A percentile compares a stretch with the other conserved stretches of the same genome.
These are phyloP conservation scores for Chytridiales sp. DNA, from an alignment of 371 early-diverging fungal genomes.

Conservation along the genomic window DNA sequence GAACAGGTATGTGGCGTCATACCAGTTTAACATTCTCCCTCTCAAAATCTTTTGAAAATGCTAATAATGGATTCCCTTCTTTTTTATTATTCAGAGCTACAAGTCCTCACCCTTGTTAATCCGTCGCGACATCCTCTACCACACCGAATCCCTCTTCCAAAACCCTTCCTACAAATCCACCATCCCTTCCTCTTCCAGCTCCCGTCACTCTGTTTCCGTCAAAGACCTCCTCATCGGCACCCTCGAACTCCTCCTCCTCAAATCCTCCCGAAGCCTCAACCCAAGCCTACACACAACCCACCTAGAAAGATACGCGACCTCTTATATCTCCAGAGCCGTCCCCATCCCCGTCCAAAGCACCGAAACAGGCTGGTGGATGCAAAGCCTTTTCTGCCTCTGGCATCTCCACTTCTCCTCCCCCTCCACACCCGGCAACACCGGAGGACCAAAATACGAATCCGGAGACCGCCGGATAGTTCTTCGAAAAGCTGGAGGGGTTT, in stretches of 20 bases:
- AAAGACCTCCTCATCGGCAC: slow-evolving; percentile 7
- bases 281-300: not conserved
- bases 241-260: slow-evolving; percentile 9
- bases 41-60: not conserved
- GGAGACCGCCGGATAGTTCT: too few species aligned
- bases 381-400: slow-evolving; percentile 3
- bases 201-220: not conserved
- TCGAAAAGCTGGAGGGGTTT: slow-evolving; percentile 1
- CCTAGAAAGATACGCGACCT: not conserved
- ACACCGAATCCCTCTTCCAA: slow-evolving; percentile 6
- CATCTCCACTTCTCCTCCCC: not conserved
- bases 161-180: not conserved
- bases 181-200: not conserved
- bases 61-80: not conserved
- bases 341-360: not conserved
- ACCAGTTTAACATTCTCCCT: too few species aligned
- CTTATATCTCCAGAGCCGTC: not conserved
- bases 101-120: slow-evolving; percentile 6
- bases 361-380: not conserved
- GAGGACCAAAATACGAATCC: not conserved
- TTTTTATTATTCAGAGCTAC: not conserved
- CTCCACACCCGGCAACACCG: not conserved
- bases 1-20: slow-evolving; percentile 3
- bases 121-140: slow-evolving; percentile 7
- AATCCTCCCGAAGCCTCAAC: not conserved